Evolutionary conservation across 768 basidiomycete genomes (phyloP), one percentile per base, ranked within the genome.

Genomic region (Suillus lakei): DNA sequence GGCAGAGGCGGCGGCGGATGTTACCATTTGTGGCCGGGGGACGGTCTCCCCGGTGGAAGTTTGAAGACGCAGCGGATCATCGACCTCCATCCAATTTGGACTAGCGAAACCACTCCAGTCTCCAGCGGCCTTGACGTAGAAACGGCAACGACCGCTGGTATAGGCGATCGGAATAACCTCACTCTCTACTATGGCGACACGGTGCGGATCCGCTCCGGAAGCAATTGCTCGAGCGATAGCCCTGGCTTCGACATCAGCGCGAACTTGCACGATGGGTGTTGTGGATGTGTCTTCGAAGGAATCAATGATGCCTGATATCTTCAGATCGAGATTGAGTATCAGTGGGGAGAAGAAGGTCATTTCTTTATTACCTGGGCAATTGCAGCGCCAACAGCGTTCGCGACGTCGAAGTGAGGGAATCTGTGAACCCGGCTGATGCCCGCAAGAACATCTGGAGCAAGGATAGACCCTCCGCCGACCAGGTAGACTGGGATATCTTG

Each of bases 391-490:
- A 88, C 84, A 8, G 88, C 88, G 62, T 89, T 88, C 12, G 89
- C 88, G 43, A 88, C 86, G 56, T 84, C 82, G 67, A 80, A 82
- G 73, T 80, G 81, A 0, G 84, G 83, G 34, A 84, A 84, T 16
- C 81, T 77, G 62, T 85, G 78, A 21, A 88, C 80, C 61, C 79
- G 79, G 60, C 79, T 81, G 5, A 89, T 83, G 10, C 89, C 89
- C 38, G 72, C 76, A 0, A 91, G 79, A 12, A 74, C 60, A 10
- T 80, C 74, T 0, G 89, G 88, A 12, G 84, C 80, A 39, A 91
- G 79, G 68, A 90, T 85, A 0, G 86, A 84, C 5, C 89, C 89
- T 18, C 89, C 89, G 28, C 89, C 89, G 43, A 90, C 89, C 2
- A 91, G 81, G 34, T 88, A 81, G 13, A 89, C 80, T 30, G 87